phyloP scores from a whole-genome alignment of 2,329 filamentous ascomycete species.

The Nectriaceae sp. region DNA sequence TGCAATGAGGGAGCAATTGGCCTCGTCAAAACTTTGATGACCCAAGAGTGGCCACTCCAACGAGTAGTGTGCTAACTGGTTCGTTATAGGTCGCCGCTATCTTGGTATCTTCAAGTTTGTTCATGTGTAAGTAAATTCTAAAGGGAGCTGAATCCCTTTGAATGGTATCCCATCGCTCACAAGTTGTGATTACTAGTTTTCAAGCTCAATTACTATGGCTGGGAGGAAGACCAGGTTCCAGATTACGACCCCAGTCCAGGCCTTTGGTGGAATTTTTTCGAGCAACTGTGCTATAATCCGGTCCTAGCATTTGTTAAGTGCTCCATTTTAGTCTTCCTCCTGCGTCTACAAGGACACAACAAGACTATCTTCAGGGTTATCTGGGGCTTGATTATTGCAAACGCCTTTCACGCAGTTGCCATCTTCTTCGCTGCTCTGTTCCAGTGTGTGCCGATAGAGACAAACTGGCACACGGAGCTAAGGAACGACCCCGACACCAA shows the following conservation, averaged over 20 bases:
- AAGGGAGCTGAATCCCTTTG: too few species aligned
- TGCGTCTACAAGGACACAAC: conserved; percentile 44
- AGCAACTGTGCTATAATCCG: conserved; percentile 46
- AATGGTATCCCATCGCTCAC: too few species aligned
- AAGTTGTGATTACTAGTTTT: too few species aligned
- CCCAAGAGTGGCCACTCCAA: too few species aligned
- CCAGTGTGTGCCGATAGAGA: conserved; percentile 40
- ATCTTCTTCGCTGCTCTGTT: conserved; percentile 41
- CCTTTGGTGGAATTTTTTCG: conserved; percentile 39
- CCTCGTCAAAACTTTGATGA: too few species aligned
- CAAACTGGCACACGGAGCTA: conserved; percentile 32
- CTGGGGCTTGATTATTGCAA: conserved; percentile 32
- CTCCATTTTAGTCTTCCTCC: conserved; percentile 45
- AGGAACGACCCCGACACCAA: conserved; percentile 24
- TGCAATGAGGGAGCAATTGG: too few species aligned
- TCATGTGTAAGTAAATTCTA: conserved; percentile 23
- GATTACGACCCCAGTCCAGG: conserved; percentile 20
- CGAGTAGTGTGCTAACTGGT: too few species aligned
- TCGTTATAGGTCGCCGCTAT: conserved; percentile 16
- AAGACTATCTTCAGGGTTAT: conserved; percentile 31
- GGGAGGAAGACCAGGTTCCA: conserved; percentile 22
- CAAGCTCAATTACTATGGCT: conserved; percentile 37
- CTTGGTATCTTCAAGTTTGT: conserved; percentile 17
- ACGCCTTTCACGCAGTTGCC: conserved; percentile 33
- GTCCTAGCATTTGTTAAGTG: conserved; percentile 47